phyloP scores from a whole-genome alignment of 1,284 basidiomycete species.

The Grifola frondosa region DNA sequence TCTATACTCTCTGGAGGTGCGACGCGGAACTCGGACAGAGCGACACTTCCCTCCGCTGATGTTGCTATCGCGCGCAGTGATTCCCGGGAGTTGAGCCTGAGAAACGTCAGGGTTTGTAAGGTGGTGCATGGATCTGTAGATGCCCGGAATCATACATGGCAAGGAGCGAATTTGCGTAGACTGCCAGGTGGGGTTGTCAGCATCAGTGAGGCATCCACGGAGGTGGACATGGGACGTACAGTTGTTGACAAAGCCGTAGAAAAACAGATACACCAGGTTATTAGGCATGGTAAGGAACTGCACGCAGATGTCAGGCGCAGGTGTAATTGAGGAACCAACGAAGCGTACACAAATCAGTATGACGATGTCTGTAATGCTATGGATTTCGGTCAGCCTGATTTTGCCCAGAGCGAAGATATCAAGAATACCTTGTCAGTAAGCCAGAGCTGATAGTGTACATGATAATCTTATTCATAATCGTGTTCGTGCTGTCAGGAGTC shows the following conservation, averaged over 20 bases:
- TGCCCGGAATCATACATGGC: too few relatives aligned
- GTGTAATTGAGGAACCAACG: too few relatives aligned
- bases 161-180: not conserved
- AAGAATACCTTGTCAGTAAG: not conserved
- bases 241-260: not conserved
- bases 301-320: not conserved
- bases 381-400: not conserved
- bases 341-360: conserved; percentile 2
- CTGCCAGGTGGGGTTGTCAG: not conserved
- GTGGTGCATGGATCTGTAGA: too few relatives aligned
- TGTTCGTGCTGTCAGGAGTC: not conserved
- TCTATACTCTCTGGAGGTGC: not conserved
- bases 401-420: too few relatives aligned
- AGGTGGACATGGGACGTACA: not conserved
- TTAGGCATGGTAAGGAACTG: conserved; percentile 3
- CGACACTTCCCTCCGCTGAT: not conserved
- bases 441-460: conserved; percentile 1
- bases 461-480: conserved; percentile 1
- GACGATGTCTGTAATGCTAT: not conserved
- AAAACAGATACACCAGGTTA: conserved; percentile 1
- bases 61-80: not conserved
- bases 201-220: not conserved
- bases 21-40: not conserved
- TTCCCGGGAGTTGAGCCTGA: conserved; percentile 2
- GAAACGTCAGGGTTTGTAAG: too few relatives aligned